Percentiles rank a stretch among this genome's conserved stretches.
Evolutionary conservation across 306 rosid species (phyloP).

Genomic region (Malus orientalis): DNA sequence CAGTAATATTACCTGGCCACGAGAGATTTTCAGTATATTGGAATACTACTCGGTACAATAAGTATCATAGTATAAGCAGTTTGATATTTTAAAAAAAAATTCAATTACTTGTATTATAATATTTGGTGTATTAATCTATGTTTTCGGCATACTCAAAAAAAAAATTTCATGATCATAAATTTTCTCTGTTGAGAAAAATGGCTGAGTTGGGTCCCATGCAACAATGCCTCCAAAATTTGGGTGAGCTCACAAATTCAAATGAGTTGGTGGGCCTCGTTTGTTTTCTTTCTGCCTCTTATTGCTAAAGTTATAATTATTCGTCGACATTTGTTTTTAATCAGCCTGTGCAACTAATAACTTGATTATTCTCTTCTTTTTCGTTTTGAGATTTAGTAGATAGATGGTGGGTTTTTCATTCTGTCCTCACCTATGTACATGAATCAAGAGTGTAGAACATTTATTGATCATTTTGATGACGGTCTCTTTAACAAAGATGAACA

Average conservation of each 20-base stretch:
- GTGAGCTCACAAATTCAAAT: slow-evolving; percentile 54
- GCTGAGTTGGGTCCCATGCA: slow-evolving; percentile 43
- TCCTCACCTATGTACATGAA: neutral
- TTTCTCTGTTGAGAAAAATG: slow-evolving; percentile 8
- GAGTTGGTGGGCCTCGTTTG: slow-evolving; percentile 48
- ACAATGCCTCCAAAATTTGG: slow-evolving; percentile 43
- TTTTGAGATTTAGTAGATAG: neutral
- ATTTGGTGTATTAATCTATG: no score
- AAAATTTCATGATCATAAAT: no score
- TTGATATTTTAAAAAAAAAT: no score
- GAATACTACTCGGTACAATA: no score
- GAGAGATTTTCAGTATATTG: no score
- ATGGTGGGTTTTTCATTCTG: neutral
- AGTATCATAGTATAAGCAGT: no score
- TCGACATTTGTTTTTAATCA: neutral
- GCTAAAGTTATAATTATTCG: slow-evolving; percentile 4
- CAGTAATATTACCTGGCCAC: neutral
- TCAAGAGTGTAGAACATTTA: neutral
- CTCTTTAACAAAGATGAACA: neutral
- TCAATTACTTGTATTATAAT: no score
- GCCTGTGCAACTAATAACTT: neutral
- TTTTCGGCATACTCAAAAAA: no score
- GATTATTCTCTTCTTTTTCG: neutral
- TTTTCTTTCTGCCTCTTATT: neutral
- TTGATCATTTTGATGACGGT: neutral